phyloP scores from a whole-genome alignment of 768 basidiomycete species.

The Auriscalpium vulgare region DNA sequence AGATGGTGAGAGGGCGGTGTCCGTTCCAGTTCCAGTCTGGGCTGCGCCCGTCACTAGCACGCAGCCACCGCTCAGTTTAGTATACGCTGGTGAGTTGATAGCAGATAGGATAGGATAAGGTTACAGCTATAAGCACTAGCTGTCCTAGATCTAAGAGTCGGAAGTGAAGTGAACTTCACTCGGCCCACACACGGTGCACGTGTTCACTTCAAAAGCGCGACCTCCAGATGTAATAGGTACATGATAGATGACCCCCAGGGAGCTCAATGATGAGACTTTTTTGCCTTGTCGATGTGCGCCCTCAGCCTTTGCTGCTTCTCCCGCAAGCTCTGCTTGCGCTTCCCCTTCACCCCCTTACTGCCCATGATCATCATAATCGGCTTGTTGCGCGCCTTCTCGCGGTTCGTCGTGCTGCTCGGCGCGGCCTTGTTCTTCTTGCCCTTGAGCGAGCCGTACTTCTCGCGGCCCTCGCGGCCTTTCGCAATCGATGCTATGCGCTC shows the following conservation, averaged over 20 bases:
- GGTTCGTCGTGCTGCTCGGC: slow-evolving; percentile 83
- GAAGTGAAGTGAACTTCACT: too few relatives aligned
- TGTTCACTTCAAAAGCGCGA: too few relatives aligned
- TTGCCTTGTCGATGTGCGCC: slow-evolving; percentile 66
- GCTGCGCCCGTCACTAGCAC: too few relatives aligned
- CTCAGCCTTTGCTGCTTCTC: slow-evolving; percentile 77
- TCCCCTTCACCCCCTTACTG: slow-evolving; percentile 66
- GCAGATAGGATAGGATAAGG: too few relatives aligned
- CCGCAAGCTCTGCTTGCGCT: slow-evolving; percentile 75
- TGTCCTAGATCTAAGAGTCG: too few relatives aligned
- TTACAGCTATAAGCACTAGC: too few relatives aligned
- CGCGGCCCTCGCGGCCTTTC: slow-evolving; percentile 89
- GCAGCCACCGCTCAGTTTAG: too few relatives aligned
- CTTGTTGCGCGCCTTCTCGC: slow-evolving; percentile 89
- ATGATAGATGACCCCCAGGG: background rate
- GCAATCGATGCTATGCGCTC: slow-evolving; percentile 88
- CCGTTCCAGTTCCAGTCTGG: too few relatives aligned
- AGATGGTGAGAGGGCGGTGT: too few relatives aligned
- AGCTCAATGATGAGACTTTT: slow-evolving; percentile 31
- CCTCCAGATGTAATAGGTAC: too few relatives aligned
- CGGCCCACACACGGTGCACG: too few relatives aligned
- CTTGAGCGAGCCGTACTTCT: slow-evolving; percentile 84
- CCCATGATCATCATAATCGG: slow-evolving; percentile 91
- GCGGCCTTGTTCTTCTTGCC: slow-evolving; percentile 85
- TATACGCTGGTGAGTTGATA: too few relatives aligned